Percentiles rank a stretch among this genome's conserved stretches.
phyloP scores from a whole-genome alignment of 2,329 filamentous ascomycete genomes.

The Aspergillus jensenii region DNA sequence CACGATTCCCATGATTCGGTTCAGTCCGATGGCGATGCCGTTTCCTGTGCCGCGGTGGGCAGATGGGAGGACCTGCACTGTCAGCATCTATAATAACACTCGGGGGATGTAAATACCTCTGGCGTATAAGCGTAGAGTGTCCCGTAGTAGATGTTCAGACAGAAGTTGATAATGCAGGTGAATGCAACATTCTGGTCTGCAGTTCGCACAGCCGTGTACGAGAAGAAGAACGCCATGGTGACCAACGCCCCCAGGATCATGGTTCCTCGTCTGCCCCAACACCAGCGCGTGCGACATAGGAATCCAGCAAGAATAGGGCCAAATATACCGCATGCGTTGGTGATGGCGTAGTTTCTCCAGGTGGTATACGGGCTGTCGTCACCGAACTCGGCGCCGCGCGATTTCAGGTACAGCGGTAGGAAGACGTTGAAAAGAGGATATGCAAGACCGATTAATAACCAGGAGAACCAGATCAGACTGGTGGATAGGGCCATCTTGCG shows the following conservation, averaged over 20 bases:
- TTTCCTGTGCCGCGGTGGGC: constrained; percentile 54
- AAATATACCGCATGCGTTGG: constrained; percentile 72
- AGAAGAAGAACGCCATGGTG: constrained; percentile 55
- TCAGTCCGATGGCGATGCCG: constrained; percentile 43
- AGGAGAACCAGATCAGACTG: constrained; percentile 71
- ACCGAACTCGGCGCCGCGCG: constrained; percentile 24
- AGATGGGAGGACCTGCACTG: constrained; percentile 47
- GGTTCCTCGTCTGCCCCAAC: constrained; percentile 55
- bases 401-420: constrained; percentile 76
- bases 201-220: constrained; percentile 52
- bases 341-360: constrained; percentile 82
- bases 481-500: constrained; percentile 22
- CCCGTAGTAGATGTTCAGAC: constrained; percentile 55
- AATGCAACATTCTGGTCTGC: constrained; percentile 51
- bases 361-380: constrained; percentile 46
- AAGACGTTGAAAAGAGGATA: constrained; percentile 90
- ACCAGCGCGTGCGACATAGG: constrained; percentile 68
- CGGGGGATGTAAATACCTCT: constrained; percentile 27
- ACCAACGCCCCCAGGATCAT: constrained; percentile 55
- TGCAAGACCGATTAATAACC: constrained; percentile 80
- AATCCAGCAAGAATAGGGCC: constrained; percentile 74
- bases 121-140: constrained; percentile 57
- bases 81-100: background rate
- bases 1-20: constrained; percentile 42
- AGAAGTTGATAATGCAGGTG: constrained; percentile 54